A percentile compares a stretch with the other conserved stretches of the same genome.
These are phyloP conservation scores for Albifimbria verrucaria DNA, from an alignment of 2,329 filamentous ascomycete species.

Conservation along the genomic window DNA sequence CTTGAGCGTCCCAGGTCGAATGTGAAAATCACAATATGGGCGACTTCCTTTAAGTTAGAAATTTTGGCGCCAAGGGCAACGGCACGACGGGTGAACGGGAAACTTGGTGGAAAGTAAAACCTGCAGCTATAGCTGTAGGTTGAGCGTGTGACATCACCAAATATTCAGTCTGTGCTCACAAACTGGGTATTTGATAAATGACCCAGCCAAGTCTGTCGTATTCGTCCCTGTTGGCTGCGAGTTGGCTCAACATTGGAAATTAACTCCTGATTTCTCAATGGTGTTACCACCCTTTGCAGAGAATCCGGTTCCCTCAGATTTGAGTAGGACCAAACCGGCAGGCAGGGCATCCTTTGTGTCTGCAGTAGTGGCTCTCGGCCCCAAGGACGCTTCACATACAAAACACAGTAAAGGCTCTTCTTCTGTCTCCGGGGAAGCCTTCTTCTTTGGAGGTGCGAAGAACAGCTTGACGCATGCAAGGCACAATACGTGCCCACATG, in stretches of 20 bases:
- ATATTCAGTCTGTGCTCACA: too few species aligned
- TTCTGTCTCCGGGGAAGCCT: slow-evolving; percentile 37
- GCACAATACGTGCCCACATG: slow-evolving; percentile 90
- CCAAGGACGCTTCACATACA: slow-evolving; percentile 81
- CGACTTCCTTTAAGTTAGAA: too few species aligned
- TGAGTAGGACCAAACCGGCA: slow-evolving; percentile 74
- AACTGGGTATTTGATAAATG: too few species aligned
- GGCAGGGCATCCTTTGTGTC: slow-evolving; percentile 53
- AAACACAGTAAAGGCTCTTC: slow-evolving; percentile 63
- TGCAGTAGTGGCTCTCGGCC: slow-evolving; percentile 41
- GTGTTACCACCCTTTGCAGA: slow-evolving; percentile 81
- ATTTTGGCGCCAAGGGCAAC: too few species aligned
- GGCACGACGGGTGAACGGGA: background rate
- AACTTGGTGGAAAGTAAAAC: background rate
- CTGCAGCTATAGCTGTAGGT: too few species aligned
- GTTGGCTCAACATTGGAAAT: slow-evolving; percentile 72
- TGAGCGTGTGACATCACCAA: too few species aligned
- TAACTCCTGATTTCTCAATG: slow-evolving; percentile 74
- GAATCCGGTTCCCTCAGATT: slow-evolving; percentile 88
- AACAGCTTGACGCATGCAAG: slow-evolving; percentile 82
- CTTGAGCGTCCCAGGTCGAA: too few species aligned
- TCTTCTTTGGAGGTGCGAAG: slow-evolving; percentile 56
- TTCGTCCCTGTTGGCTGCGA: too few species aligned
- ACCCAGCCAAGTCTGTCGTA: too few species aligned
- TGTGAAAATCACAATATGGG: too few species aligned